Conservation (phyloP, 192 early-diverging fungal species). For the Umbelopsis sp. region DNA sequence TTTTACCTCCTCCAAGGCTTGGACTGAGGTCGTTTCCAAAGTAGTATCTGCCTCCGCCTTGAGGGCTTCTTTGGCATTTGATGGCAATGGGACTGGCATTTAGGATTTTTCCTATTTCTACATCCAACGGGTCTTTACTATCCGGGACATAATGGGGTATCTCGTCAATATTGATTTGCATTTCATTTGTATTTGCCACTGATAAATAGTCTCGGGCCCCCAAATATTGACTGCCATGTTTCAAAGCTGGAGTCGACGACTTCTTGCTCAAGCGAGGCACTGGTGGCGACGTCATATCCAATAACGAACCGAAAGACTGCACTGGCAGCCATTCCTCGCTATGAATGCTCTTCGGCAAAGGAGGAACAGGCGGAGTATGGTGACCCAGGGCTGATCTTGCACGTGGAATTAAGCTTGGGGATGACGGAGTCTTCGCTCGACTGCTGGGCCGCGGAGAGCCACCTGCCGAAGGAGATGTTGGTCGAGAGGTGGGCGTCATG, state of each 20-base stretch:
- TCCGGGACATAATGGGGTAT: slow-evolving; percentile 42
- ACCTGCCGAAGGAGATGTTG: slow-evolving; percentile 10
- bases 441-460: slow-evolving; percentile 6
- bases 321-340: slow-evolving; percentile 13
- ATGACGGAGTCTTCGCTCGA: slow-evolving; percentile 2
- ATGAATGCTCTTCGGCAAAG: slow-evolving; percentile 6
- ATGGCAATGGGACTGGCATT: slow-evolving; percentile 56
- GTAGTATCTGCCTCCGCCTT: slow-evolving; percentile 44
- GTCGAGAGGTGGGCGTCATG: slow-evolving; percentile 28
- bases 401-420: slow-evolving; percentile 34
- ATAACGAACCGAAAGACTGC: slow-evolving; percentile 7
- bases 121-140: slow-evolving; percentile 52
- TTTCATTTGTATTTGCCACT: slow-evolving; percentile 7
- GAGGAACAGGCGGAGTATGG: slow-evolving; percentile 6
- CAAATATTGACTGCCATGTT: slow-evolving; percentile 3
- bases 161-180: slow-evolving; percentile 36
- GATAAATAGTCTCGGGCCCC: too few species aligned
- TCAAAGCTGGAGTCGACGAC: slow-evolving; percentile 24
- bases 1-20: slow-evolving; percentile 45
- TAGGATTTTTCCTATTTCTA: slow-evolving; percentile 54
- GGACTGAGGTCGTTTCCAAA: slow-evolving; percentile 53
- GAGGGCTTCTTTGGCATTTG: slow-evolving; percentile 42
- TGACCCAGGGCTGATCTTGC: slow-evolving; percentile 32
- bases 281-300: slow-evolving; percentile 2
- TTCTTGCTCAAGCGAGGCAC: slow-evolving; percentile 17